Conservation (phyloP, 371 early-diverging fungal genomes). For the Chytridiales sp. region DNA sequence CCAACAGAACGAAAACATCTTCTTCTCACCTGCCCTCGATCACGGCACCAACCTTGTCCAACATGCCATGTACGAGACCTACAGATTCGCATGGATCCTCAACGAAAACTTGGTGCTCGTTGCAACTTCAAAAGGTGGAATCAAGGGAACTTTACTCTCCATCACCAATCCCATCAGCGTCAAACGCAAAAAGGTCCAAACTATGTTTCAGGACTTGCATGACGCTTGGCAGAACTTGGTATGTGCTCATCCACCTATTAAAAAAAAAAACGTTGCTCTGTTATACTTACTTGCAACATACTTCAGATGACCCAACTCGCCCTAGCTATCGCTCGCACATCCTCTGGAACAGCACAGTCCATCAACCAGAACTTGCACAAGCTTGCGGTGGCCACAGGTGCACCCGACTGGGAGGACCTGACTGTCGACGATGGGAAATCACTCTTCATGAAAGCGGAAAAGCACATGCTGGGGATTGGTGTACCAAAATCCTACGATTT, state of each 20-base stretch:
- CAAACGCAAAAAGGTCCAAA: neutral
- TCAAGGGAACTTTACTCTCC: too few species aligned
- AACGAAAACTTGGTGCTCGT: too few species aligned
- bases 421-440: conserved; percentile 40
- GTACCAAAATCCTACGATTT: conserved; percentile 39
- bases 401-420: conserved; percentile 48
- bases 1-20: too few species aligned
- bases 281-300: too few species aligned
- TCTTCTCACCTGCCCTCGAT: too few species aligned
- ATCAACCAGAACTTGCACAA: conserved; percentile 31
- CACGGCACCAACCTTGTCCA: too few species aligned
- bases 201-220: neutral
- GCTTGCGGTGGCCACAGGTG: conserved; percentile 48
- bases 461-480: conserved; percentile 48
- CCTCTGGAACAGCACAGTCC: conserved; percentile 11
- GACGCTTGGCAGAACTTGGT: conserved; percentile 7
- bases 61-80: too few species aligned
- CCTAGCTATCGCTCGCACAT: conserved; percentile 23
- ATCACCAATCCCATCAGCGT: too few species aligned
- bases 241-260: neutral
- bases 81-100: too few species aligned
- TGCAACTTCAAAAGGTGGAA: too few species aligned
- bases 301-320: conserved; percentile 31
- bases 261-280: too few species aligned
- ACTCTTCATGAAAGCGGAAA: conserved; percentile 49